Base-by-base conservation (phyloP, 2,329 filamentous ascomycete species). In the Colletotrichum gigasporum region DNA sequence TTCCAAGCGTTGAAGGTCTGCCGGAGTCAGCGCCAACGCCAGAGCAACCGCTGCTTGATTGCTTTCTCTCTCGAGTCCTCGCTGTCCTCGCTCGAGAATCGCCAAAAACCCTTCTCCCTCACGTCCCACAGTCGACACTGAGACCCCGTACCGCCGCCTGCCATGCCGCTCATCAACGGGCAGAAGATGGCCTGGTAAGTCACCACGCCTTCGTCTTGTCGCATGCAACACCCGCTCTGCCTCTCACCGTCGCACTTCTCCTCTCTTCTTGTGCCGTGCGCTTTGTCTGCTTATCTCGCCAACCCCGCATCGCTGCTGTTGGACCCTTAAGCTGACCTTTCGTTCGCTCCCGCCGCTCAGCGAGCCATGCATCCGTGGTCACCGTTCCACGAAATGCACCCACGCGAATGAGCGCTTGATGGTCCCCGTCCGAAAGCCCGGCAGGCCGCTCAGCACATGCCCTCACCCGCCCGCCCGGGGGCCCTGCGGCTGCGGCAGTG, bases 321-420 rank as follows among this genome's bases (percentile, higher is more conserved):
- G 34, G 39, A 51, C 26, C n/a, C 28, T 47, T 47, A 64, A 37
- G 51, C 65, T 66, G 63, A 65, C 71, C 60, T 70, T 59, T 64
- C 18, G 26, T 20, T 45, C 14, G 37, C 22, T 16, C 34, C 30
- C 51, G 61, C 44, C 48, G 59, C 47, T 34, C 70, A 92, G 90
- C 77, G 87, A 87, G 82, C 90, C 90, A 72, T 92, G 90, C 74
- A 92, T 92, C 70, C 88, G 90, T 71, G 90, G 90, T 60, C 90
- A 93, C 76, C 88, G 90, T 70, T 92, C 90, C 28, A 91, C 90
- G 54, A 91, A 91, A 80, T 93, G 90, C 76, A 89, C 85, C 48
- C 90, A 93, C 73, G 83, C 82, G 65, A 83, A 84, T 67, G 89
- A 91, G 70, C 86, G 90, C 63, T 79, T 91, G 32, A 87, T 92